Percentiles rank a stretch among this genome's conserved stretches.
These are phyloP conservation scores for Closterium sp. DNA, from an alignment of 139 green algal genomes.

Conservation along the genomic window DNA sequence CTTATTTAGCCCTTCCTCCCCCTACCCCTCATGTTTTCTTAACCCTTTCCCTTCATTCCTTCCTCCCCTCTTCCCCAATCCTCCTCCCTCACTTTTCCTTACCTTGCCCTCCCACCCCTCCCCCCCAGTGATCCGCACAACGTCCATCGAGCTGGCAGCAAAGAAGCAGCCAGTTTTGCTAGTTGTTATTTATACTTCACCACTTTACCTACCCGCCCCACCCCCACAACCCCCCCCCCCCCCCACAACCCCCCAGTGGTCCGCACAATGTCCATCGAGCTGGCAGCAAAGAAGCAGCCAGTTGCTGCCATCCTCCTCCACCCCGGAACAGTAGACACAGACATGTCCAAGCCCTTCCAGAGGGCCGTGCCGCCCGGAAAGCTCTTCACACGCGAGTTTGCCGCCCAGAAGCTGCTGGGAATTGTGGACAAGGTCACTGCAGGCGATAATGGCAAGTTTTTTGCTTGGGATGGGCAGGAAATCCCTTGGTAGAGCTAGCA, in stretches of 20 bases:
- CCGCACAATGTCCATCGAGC: slow-evolving; percentile 16
- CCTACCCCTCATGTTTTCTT: too few species aligned
- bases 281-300: slow-evolving; percentile 31
- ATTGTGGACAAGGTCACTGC: slow-evolving; percentile 62
- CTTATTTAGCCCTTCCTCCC: too few species aligned
- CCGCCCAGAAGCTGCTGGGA: slow-evolving; percentile 67
- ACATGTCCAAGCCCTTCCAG: slow-evolving; percentile 73
- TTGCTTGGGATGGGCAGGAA: slow-evolving; percentile 70
- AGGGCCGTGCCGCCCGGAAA: slow-evolving; percentile 65
- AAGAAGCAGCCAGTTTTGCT: too few species aligned
- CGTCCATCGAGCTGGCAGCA: too few species aligned
- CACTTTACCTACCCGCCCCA: neutral
- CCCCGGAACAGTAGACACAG: slow-evolving; percentile 63
- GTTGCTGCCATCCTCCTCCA: slow-evolving; percentile 17
- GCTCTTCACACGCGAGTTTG: slow-evolving; percentile 68
- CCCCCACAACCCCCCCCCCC: too few species aligned
- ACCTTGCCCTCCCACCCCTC: too few species aligned
- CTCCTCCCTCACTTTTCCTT: too few species aligned
- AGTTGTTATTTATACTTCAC: neutral
- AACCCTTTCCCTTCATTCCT: too few species aligned
- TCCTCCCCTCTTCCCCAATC: too few species aligned
- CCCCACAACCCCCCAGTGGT: neutral
- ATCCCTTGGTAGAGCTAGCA: slow-evolving; percentile 64
- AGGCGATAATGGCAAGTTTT: slow-evolving; percentile 64
- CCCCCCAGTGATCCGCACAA: too few species aligned